Percentiles rank a stretch among this genome's conserved stretches.
phyloP scores from a whole-genome alignment of 1,139 yeast species.

The Candida smagusa region DNA sequence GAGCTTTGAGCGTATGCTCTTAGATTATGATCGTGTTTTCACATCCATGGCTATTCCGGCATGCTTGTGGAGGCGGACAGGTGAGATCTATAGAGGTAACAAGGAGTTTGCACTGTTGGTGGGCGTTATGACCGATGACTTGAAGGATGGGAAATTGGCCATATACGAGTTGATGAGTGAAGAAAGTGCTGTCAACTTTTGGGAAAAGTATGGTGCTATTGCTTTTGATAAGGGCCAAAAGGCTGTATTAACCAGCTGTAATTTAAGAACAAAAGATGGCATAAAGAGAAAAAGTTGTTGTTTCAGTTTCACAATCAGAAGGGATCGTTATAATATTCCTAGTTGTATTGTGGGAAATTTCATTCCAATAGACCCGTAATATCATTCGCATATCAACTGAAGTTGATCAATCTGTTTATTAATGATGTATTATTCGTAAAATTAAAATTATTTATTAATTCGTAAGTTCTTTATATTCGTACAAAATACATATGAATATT shows the following conservation, averaged over 20 bases:
- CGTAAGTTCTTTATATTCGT: too few species aligned
- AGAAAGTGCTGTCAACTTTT: constrained; percentile 95
- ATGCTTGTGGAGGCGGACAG: constrained; percentile 95
- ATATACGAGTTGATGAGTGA: constrained; percentile 94
- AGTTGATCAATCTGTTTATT: too few species aligned
- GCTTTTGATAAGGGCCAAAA: constrained; percentile 96
- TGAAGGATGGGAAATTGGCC: constrained; percentile 89
- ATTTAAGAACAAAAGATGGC: constrained; percentile 80
- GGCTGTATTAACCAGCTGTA: constrained; percentile 91
- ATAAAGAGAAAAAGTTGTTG: constrained; percentile 82
- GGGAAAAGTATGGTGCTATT: constrained; percentile 97
- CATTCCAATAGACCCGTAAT: constrained; percentile 67
- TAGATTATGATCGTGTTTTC: constrained; percentile 92
- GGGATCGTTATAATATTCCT: constrained; percentile 93
- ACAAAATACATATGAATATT: too few species aligned
- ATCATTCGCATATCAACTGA: neutral
- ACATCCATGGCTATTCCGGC: constrained; percentile 98
- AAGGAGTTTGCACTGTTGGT: constrained; percentile 95
- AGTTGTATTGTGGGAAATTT: constrained; percentile 96
- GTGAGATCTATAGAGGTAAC: constrained; percentile 93
- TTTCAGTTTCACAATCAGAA: constrained; percentile 87
- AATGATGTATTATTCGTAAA: too few species aligned
- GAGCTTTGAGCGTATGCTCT: constrained; percentile 86
- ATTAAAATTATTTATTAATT: too few species aligned
- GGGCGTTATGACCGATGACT: constrained; percentile 87